Base-by-base conservation (phyloP, 352 stramenopile species). In the Pelagophyceae sp. region DNA sequence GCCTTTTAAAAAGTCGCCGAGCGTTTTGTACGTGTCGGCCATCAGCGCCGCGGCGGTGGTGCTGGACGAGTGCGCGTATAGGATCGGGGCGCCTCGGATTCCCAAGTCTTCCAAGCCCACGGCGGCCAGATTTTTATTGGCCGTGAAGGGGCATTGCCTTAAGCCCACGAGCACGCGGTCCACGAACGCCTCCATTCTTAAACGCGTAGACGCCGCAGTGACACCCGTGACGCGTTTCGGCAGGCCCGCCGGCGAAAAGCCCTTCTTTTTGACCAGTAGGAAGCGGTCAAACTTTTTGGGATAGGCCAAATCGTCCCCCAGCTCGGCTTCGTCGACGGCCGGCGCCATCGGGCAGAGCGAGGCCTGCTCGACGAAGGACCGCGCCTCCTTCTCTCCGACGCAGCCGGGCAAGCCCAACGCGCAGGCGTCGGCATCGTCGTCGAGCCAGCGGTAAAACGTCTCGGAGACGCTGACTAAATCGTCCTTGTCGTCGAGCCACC, bases 71-170 rank as follows among this genome's bases (percentile, higher is more conserved):
- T 71, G n/a, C 15, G 15, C 61, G 61, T 71, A 71, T 27, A 71
- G 61, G 61, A 71, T 71, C n/a, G 61, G 61, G n/a, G 61, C 61
- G 15, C 15, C 61, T 3, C 25, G 3, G 15, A 71, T 31, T 15
- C 33, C 61, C 11, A 71, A 38, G 15, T 71, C 61, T 29, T 71
- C 61, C n/a, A 71, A 31, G 61, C 61, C 61, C 3, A 71, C 61
- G 31, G 3, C 61, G 3, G 61, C 61, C 15, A 15, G 29, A 31
- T 6, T 3, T 31, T 20, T 37, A 15, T 3, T 33, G 3, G 15
- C 61, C n/a, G 61, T 71, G 61, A 71, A 71, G 61, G 61, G 61
- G 61, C 61, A 71, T 31, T 71, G 61, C 3, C 61, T 27, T 15
- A 71, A 3, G 3, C n/a, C 15, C n/a, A 71, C 61, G 61, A 71